A percentile compares a stretch with the other conserved stretches of the same genome.
Evolutionary conservation across 225 moss, liverwort and hornwort genomes (phyloP).

Genomic region (Physcomitrium patens): DNA sequence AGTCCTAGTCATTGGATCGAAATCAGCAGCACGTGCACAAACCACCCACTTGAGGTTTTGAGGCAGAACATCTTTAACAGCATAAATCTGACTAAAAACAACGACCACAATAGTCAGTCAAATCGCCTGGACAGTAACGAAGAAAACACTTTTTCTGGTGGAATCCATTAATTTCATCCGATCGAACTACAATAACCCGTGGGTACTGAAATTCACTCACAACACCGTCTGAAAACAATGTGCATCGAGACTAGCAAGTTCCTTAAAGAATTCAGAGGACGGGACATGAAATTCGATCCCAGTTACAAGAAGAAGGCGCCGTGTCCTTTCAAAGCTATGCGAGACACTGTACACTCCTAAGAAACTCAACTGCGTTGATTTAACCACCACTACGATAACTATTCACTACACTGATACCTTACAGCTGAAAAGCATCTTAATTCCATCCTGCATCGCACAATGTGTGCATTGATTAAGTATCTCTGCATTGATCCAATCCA

Average conservation of each 20-base stretch:
- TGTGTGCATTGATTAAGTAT: conserved; percentile 35
- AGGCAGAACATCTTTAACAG: background rate
- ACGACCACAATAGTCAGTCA: background rate
- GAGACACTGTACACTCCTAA: conserved; percentile 17
- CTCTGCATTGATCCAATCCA: conserved; percentile 18
- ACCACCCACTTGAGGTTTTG: no score
- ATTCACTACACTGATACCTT: conserved; percentile 15
- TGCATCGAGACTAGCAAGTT: background rate
- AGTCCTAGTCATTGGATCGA: background rate
- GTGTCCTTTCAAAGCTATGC: background rate
- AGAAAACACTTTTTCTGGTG: conserved; percentile 15
- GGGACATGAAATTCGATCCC: background rate
- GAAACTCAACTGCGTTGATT: background rate
- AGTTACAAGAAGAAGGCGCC: conserved; percentile 16
- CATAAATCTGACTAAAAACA: conserved; percentile 5
- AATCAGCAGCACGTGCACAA: background rate
- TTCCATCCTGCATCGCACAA: conserved; percentile 44
- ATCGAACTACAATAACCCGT: background rate
- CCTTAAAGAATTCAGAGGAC: background rate
- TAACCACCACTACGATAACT: background rate
- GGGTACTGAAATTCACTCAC: conserved; percentile 25
- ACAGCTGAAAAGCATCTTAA: conserved; percentile 25
- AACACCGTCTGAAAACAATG: conserved; percentile 18
- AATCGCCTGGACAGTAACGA: background rate
- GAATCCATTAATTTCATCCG: conserved; percentile 16